Evolutionary conservation across 805 yeast species (phyloP).

Genomic region (Zygoascus bituminiphila): DNA sequence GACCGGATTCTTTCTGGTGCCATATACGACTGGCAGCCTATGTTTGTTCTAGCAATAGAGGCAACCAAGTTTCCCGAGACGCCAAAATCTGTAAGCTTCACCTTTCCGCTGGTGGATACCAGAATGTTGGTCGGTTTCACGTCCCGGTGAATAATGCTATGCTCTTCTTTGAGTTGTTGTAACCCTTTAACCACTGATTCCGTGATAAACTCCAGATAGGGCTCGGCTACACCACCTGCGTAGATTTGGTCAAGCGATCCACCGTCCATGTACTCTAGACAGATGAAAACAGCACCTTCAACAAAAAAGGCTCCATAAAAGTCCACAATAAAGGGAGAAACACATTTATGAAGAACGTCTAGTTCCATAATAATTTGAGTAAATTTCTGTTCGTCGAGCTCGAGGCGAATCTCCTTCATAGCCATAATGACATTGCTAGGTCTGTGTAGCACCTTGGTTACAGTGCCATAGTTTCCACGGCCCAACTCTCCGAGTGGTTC

Average conservation of each 20-base stretch:
- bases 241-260: conserved; percentile 86
- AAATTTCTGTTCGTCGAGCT: conserved; percentile 87
- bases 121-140: conserved; percentile 94
- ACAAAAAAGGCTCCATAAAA: conserved; percentile 96
- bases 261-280: conserved; percentile 97
- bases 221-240: conserved; percentile 69
- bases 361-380: conserved; percentile 93
- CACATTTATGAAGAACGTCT: conserved; percentile 86
- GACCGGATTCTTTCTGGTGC: conserved; percentile 91
- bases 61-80: conserved; percentile 94
- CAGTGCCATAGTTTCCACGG: conserved; percentile 94
- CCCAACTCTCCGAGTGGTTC: conserved; percentile 72
- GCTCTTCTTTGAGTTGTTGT: conserved; percentile 75
- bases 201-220: conserved; percentile 69
- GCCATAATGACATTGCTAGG: conserved; percentile 94
- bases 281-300: conserved; percentile 97
- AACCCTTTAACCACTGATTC: conserved; percentile 75
- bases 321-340: conserved; percentile 85
- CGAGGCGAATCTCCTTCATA: conserved; percentile 91
- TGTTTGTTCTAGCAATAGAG: conserved; percentile 87
- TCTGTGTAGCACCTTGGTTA: conserved; percentile 82
- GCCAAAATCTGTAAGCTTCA: conserved; percentile 92
- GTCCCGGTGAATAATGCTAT: conserved; percentile 91
- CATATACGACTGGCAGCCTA: conserved; percentile 98
- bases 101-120: conserved; percentile 74